Conservation (phyloP, 2,329 filamentous ascomycete species). For the Alternaria incomplexa region DNA sequence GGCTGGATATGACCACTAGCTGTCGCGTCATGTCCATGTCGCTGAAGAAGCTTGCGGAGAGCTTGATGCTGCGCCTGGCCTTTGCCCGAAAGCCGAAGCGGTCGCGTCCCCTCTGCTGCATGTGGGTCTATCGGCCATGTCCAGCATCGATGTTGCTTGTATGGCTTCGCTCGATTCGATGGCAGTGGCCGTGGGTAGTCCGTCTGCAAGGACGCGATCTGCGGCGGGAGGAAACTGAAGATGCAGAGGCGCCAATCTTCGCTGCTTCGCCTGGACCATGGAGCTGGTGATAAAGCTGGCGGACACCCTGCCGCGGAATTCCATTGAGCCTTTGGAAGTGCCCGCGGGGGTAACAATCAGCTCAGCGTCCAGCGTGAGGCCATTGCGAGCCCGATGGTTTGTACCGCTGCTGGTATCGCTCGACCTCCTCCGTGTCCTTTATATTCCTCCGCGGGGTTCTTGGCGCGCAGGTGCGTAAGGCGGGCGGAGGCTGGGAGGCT, state of each 20-base stretch:
- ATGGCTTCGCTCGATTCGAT: accelerated
- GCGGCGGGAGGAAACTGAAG: no score
- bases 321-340: no score
- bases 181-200: not conserved
- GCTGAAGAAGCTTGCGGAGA: not conserved
- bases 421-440: not conserved
- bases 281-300: not conserved
- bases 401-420: not conserved
- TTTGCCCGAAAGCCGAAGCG: not conserved
- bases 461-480: not conserved
- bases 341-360: not conserved
- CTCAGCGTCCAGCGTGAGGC: not conserved
- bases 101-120: not conserved
- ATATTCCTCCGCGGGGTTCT: not conserved
- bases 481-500: not conserved
- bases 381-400: not conserved
- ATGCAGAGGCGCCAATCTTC: no score
- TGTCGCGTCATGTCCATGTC: not conserved
- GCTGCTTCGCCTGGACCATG: not conserved
- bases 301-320: no score
- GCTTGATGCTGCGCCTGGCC: not conserved
- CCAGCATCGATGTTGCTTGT: not conserved
- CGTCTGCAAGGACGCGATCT: accelerated
- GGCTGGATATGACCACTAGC: not conserved
- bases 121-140: not conserved